phyloP scores from a whole-genome alignment of 108 stramenopile species.

The Skeletonema potamos region DNA sequence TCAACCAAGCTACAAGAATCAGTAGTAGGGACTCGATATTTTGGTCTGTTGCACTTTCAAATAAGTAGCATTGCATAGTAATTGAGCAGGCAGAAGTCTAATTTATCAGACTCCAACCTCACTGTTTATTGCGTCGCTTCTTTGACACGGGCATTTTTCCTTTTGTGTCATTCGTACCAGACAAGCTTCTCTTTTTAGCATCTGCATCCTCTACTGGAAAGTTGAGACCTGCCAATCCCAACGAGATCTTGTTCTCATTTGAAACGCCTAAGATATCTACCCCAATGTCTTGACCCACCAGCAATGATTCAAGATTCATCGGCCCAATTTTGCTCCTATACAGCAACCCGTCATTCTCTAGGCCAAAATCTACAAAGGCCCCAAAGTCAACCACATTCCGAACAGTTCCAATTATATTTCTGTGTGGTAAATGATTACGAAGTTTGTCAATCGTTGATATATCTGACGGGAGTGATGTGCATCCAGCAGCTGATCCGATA shows the following conservation, averaged over 20 bases:
- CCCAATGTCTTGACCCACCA: constrained; percentile 61
- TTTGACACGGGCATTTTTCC: not conserved
- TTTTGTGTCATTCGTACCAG: not conserved
- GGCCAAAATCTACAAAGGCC: constrained; percentile 62
- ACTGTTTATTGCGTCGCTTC: not conserved
- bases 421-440: constrained; percentile 32
- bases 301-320: constrained; percentile 27
- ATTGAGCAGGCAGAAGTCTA: no score
- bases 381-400: constrained; percentile 74
- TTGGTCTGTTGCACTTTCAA: no score
- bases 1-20: no score
- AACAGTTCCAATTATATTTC: constrained; percentile 52
- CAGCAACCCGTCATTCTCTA: constrained; percentile 54
- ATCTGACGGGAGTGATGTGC: constrained; percentile 14
- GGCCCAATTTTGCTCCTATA: constrained; percentile 55
- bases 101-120: not conserved
- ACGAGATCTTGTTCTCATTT: constrained; percentile 32
- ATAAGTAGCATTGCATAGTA: no score
- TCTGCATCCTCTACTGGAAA: constrained; percentile 12
- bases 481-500: constrained; percentile 9
- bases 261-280: constrained; percentile 53
- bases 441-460: constrained; percentile 14
- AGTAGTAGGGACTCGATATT: no score
- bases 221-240: constrained; percentile 50
- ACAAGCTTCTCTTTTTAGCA: constrained; percentile 2